Evolutionary conservation across 768 basidiomycete genomes (phyloP).

Genomic region (Phlebiopsis flavidoalba): DNA sequence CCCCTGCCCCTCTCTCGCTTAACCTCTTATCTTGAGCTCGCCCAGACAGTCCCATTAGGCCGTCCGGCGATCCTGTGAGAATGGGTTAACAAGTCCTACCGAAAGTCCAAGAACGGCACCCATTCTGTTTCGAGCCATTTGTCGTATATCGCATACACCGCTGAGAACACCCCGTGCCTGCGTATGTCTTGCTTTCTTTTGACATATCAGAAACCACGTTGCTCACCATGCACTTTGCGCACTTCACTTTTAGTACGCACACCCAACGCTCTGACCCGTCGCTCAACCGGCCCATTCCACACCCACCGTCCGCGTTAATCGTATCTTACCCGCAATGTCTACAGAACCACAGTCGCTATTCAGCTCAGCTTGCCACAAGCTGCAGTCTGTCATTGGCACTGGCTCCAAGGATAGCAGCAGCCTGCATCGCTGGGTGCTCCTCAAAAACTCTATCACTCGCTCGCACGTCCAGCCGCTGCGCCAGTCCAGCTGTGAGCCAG

Average conservation of each 20-base stretch:
- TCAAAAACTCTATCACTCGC: conserved; percentile 76
- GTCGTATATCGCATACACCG: conserved; percentile 84
- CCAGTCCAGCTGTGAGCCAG: conserved; percentile 10
- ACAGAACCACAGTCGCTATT: conserved; percentile 46
- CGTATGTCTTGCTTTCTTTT: conserved; percentile 7
- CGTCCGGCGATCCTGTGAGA: conserved; percentile 32
- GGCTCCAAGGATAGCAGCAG: conserved; percentile 59
- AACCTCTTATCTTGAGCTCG: conserved; percentile 18
- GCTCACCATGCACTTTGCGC: conserved; percentile 3
- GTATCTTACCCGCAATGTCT: conserved; percentile 35
- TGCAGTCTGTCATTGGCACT: conserved; percentile 55
- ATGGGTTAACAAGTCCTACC: conserved; percentile 85
- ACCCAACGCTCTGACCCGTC: conserved; percentile 15
- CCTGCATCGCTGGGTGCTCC: conserved; percentile 82
- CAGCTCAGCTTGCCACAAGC: conserved; percentile 66
- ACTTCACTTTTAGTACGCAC: conserved; percentile 17
- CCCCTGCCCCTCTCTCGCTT: conserved; percentile 10
- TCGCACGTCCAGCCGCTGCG: conserved; percentile 37
- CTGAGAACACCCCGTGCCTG: conserved; percentile 26
- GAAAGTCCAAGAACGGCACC: conserved; percentile 82
- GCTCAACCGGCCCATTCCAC: conserved; percentile 26
- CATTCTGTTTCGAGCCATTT: conserved; percentile 81
- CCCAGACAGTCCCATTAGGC: conserved; percentile 23
- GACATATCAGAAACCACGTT: background rate
- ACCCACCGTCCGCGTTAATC: conserved; percentile 38